Evolutionary conservation across 768 basidiomycete genomes (phyloP).

Genomic region (Trametopsis cervina): DNA sequence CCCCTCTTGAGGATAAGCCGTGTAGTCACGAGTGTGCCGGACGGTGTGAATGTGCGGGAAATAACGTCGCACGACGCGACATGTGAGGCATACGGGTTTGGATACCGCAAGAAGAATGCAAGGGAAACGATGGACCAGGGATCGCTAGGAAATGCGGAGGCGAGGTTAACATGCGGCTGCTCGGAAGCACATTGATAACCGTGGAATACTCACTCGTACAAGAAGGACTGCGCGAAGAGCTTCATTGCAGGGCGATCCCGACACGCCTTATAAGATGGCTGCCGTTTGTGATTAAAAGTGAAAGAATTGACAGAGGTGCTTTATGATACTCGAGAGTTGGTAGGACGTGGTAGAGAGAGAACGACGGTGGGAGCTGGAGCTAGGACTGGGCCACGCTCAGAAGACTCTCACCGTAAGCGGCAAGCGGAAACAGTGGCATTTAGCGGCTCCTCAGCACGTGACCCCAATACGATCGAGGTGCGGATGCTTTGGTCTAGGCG

Average conservation of each 20-base stretch:
- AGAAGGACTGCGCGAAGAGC: conserved; percentile 49
- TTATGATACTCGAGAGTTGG: too few relatives aligned
- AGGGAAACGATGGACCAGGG: conserved; percentile 89
- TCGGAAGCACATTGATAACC: background rate
- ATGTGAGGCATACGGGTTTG: conserved; percentile 91
- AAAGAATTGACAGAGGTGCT: too few relatives aligned
- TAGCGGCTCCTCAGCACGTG: background rate
- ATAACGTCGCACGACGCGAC: conserved; percentile 95
- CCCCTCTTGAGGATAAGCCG: conserved; percentile 91
- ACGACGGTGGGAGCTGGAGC: too few relatives aligned
- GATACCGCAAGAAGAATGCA: conserved; percentile 93
- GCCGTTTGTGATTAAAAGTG: background rate
- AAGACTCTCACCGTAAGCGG: too few relatives aligned
- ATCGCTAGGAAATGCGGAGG: conserved; percentile 48
- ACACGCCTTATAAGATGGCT: background rate
- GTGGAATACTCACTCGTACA: conserved; percentile 41
- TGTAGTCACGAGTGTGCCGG: conserved; percentile 76
- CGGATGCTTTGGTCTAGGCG: background rate
- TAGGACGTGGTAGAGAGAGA: background rate
- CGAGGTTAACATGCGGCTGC: background rate
- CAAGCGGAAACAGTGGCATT: background rate
- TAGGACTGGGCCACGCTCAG: too few relatives aligned
- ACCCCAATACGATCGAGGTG: background rate
- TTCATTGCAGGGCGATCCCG: conserved; percentile 42
- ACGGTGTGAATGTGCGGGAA: conserved; percentile 65